Percentiles rank a stretch among this genome's conserved stretches.
These are phyloP conservation scores for Cardamine resedifolia DNA, from an alignment of 345 rosid species.

Conservation along the genomic window DNA sequence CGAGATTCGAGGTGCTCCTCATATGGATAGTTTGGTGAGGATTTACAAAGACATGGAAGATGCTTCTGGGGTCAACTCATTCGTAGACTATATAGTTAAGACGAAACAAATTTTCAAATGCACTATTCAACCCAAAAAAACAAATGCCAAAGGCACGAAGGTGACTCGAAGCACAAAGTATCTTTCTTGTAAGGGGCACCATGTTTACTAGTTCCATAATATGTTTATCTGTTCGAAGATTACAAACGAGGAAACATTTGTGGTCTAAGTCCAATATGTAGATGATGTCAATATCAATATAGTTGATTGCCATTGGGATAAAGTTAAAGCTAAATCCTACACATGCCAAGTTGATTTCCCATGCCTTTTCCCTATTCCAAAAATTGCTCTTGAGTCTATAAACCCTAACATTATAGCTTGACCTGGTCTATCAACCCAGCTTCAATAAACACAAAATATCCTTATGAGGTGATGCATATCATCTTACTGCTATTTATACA, in stretches of 20 bases:
- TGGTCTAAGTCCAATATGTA: neutral
- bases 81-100: constrained; percentile 65
- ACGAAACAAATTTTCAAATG: no score
- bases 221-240: neutral
- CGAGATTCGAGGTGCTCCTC: constrained; percentile 88
- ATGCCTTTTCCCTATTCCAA: neutral
- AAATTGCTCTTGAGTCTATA: neutral
- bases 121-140: no score
- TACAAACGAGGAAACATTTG: neutral
- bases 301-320: neutral
- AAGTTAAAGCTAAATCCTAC: neutral
- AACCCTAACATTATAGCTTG: neutral
- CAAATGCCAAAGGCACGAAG: no score
- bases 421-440: neutral
- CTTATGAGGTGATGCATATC: neutral
- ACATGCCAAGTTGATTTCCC: neutral
- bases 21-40: constrained; percentile 87
- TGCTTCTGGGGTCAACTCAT: constrained; percentile 70
- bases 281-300: neutral
- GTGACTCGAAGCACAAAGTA: no score
- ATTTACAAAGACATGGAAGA: constrained; percentile 84
- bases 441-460: neutral
- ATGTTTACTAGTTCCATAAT: neutral
- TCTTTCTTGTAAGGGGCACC: no score
- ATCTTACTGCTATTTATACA: neutral